Evolutionary conservation across 2,329 filamentous ascomycete species (phyloP).

Genomic region (Pseudohalonectria lignicola): DNA sequence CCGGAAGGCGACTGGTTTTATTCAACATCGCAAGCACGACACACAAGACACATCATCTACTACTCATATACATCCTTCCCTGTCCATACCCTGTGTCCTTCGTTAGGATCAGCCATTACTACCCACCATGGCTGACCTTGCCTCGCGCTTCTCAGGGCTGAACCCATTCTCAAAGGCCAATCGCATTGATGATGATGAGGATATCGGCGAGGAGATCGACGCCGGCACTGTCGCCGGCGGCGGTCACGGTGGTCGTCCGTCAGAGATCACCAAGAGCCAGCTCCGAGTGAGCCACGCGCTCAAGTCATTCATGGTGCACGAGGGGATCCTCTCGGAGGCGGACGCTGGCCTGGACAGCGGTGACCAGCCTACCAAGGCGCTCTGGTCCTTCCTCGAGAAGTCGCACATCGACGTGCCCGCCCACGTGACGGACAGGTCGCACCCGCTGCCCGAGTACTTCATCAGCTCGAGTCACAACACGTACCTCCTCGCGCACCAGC

Average conservation of each 20-base stretch:
- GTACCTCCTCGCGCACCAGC: conserved; percentile 59
- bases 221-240: conserved; percentile 37
- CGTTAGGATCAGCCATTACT: too few relatives aligned
- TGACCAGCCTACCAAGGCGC: conserved; percentile 20
- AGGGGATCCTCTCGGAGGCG: conserved; percentile 34
- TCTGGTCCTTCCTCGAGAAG: conserved; percentile 41
- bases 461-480: conserved; percentile 67
- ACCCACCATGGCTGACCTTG: conserved; percentile 2
- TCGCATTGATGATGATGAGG: conserved; percentile 25
- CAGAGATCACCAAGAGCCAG: conserved; percentile 35
- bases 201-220: conserved; percentile 41
- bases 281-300: conserved; percentile 50
- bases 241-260: conserved; percentile 39
- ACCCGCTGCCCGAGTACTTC: conserved; percentile 58
- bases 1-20: too few relatives aligned
- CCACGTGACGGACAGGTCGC: conserved; percentile 42
- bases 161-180: conserved; percentile 1
- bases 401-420: conserved; percentile 46
- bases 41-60: too few relatives aligned
- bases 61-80: too few relatives aligned
- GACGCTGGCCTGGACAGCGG: conserved; percentile 33
- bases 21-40: too few relatives aligned
- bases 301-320: conserved; percentile 40
- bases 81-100: too few relatives aligned
- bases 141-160: background rate